Base-by-base conservation (phyloP, 768 basidiomycete genomes). In the Leccinum truebloodii region DNA sequence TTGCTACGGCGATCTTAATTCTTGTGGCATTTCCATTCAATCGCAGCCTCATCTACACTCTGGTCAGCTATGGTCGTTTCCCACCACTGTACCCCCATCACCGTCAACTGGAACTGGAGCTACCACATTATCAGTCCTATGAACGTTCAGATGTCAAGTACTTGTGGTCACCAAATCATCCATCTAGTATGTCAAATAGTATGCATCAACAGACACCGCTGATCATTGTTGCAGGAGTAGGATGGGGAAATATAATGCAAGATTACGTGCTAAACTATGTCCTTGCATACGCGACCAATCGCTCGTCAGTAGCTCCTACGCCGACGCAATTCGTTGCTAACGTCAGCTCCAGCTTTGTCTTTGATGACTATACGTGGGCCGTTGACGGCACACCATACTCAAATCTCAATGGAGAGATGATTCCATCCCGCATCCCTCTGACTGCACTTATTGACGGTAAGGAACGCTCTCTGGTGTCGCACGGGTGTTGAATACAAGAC, bases 161-260 rank as follows among this genome's bases (percentile, higher is more conserved):
- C 58, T 54, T 85, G 6, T 83, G 75, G 71, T 71, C 81, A 20
- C 76, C 80, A n/a, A 82, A 81, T 59, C 81, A 84, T 63, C 77
- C 73, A 54, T 51, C 35, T 54, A 34, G 60, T 61, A 62, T 55
- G 51, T 24, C 39, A 8, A 28, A 20, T 12, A 37, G 9, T 5
- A 12, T 5, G 0, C 22, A 13, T 6, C 16, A 12, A 20, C 32
- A 52, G 35, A 55, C 30, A 22, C 26, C 5, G 26, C 57, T 67
- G 4, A 69, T 26, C 18, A 26, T 50, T 37, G 5, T 22, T 50
- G 24, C 10, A 78, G 77, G 58, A 39, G 68, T 70, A 34, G 78
- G 77, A n/a, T 78, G 71, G 71, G 75, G 75, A 35, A 78, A 79
- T 54, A 66, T 71, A 22, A 73, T 78, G 76, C 77, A 78, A 61